Base-by-base conservation (phyloP, 2,329 filamentous ascomycete genomes). In the Waltergamsia citrina region DNA sequence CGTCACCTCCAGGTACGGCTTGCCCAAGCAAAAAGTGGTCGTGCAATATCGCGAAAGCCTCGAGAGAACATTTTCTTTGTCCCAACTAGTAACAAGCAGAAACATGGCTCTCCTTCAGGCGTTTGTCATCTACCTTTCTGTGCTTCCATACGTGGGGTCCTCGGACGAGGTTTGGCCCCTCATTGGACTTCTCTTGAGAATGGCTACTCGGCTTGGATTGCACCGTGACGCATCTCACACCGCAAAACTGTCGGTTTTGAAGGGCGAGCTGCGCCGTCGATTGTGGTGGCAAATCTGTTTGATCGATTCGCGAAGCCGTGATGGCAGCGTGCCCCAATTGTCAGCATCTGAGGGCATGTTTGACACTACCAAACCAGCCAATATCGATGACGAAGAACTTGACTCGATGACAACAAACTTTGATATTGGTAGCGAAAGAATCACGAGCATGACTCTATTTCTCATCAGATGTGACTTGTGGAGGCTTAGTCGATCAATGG, bases 271-370 rank as follows among this genome's bases (percentile, higher is more conserved):
- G 63, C 66, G 77, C 12, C 61, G 78, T 26, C 63, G 78, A 5
- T 59, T 81, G 15, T 82, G 78, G 78, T 78, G 74, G 74, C 68
- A 74, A 46, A 66, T 81, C 21, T 62, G 74, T 34, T 57, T 78
- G 35, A 59, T 73, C 34, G 74, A 79, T 40, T 59, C 66, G 26
- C 69, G 67, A 35, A 72, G 70, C 28, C 53, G 76, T 37, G 57
- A 71, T 38, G 74, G 72, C 5, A 74, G 73, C 2, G 60, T 77
- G 21, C 70, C 62, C 36, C 64, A 70, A 40, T 63, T 66, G 7
- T 54, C 69, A 35, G 53, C 72, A 3, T 63, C 67, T 5, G 58
- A 12, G 23, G 15, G 56, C n/a, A 60, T 58, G 24, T 75, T 70
- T 67, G 67, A 74, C 38, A 74, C 72, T 6, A 67, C 67, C 44